Conservation (phyloP, 306 rosid genomes). For the Glycine latifolia region DNA sequence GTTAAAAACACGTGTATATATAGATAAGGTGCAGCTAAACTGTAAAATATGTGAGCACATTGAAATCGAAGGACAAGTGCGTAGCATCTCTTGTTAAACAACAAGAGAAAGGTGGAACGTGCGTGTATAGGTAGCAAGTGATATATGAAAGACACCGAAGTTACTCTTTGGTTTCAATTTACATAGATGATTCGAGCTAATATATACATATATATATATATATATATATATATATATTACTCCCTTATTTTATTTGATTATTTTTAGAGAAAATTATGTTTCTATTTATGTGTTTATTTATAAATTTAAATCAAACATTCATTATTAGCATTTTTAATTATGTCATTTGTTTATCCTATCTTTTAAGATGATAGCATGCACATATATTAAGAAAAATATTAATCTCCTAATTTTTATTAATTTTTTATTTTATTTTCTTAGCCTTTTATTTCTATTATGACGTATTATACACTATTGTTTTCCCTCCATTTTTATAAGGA, state of each 20-base stretch:
- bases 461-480: background rate
- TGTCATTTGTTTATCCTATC: too few relatives aligned
- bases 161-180: background rate
- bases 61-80: background rate
- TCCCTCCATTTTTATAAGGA: background rate
- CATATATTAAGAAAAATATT: background rate
- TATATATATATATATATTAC: background rate
- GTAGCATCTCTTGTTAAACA: background rate
- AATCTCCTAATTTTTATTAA: background rate
- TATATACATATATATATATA: too few relatives aligned
- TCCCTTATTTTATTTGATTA: background rate
- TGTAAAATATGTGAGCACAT: background rate
- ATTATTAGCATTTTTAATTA: background rate
- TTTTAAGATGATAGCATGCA: background rate
- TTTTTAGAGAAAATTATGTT: background rate
- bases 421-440: background rate
- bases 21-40: slow-evolving; percentile 1
- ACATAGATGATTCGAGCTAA: background rate
- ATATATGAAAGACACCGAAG: background rate
- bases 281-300: background rate
- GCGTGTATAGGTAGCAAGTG: background rate
- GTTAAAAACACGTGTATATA: background rate
- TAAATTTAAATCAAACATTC: background rate
- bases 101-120: slow-evolving; percentile 18
- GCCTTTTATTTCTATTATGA: background rate